Evolutionary conservation across 1,284 basidiomycete species (phyloP), one percentile per base, ranked within the genome.

Genomic region (Austropuccinia psidii): DNA sequence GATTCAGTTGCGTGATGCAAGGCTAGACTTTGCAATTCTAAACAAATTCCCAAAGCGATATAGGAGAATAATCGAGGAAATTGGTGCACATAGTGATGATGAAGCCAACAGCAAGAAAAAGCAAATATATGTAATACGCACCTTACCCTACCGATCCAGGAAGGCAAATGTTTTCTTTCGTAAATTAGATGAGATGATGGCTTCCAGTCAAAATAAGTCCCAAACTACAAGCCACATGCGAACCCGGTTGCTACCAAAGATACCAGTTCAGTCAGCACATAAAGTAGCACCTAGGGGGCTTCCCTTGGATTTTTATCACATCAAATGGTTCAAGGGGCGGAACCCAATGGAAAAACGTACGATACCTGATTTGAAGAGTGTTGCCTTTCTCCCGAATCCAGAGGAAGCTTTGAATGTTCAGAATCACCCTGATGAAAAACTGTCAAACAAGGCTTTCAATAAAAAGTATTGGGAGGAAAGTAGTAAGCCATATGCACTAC

Each of bases 361-460:
- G n/a, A 11, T 45, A 45, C 11, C n/a, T 45, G 41, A 45, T n/a
- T 11, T 45, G 9, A 19, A 45, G 9, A 45, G 41, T n/a, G n/a
- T 45, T 45, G 41, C 41, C 11, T 45, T 45, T n/a, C 41, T 45
- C 41, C 41, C n/a, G 9, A 45, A 9, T 45, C 41, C 41, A 11
- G 41, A 13, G 29, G n/a, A n/a, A n/a, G n/a, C n/a, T n/a, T n/a
- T n/a, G n/a, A n/a, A 45, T 11, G 41, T 11, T 45, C n/a, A 45
- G 41, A 45, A 11, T 9, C 68, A 70, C 24, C 68, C 68, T 2
- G 68, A 70, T 24, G 45, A 70, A 49, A 70, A 70, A 19, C 41
- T 70, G 1, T n/a, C 17, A 1, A 21, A 61, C 27, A 11, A 4
- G 8, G 35, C 41, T 15, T 70, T 70, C 57, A 70, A 24, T 31